These are phyloP conservation scores for Camillea tinctor DNA, from an alignment of 2,329 filamentous ascomycete species.

Conservation along the genomic window DNA sequence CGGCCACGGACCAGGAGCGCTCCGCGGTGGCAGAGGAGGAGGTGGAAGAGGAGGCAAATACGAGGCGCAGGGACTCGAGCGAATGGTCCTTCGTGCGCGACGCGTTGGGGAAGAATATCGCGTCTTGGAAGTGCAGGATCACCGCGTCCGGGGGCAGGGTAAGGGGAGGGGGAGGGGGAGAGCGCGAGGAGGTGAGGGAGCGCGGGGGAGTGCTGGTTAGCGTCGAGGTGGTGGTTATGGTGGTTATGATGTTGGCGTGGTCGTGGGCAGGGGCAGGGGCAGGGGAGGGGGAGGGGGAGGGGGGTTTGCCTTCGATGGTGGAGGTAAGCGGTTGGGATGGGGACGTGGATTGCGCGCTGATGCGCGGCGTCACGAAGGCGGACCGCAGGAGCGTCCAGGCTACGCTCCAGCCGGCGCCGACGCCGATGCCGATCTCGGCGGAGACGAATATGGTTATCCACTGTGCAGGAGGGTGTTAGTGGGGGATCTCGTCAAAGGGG, in stretches of 20 bases:
- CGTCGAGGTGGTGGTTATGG: slow-evolving; percentile 23
- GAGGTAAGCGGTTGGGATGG: no score
- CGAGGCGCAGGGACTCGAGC: slow-evolving; percentile 32
- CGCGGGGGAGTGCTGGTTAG: slow-evolving; percentile 23
- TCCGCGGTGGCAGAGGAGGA: slow-evolving; percentile 19
- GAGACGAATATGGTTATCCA: slow-evolving; percentile 63
- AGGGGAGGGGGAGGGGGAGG: no score
- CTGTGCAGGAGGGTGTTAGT: slow-evolving; percentile 4
- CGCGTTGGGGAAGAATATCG: slow-evolving; percentile 62
- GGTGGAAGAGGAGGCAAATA: slow-evolving; percentile 27
- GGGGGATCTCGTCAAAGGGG: background rate
- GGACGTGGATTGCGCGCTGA: no score
- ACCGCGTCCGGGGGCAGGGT: slow-evolving; percentile 47
- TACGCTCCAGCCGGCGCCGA: slow-evolving; percentile 62
- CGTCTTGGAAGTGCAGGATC: slow-evolving; percentile 56
- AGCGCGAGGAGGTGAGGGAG: slow-evolving; percentile 21
- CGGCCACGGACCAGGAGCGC: slow-evolving; percentile 33
- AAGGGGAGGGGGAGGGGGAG: slow-evolving; percentile 32
- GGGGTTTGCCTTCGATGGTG: no score
- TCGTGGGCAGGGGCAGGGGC: background rate
- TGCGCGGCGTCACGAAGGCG: slow-evolving; percentile 49
- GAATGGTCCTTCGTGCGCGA: slow-evolving; percentile 37
- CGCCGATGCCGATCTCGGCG: slow-evolving; percentile 58
- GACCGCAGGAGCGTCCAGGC: slow-evolving; percentile 58
- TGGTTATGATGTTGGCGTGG: slow-evolving; percentile 31